These are phyloP conservation scores for Arachnopeziza araneosa DNA, from an alignment of 2,329 filamentous ascomycete genomes.

Conservation along the genomic window DNA sequence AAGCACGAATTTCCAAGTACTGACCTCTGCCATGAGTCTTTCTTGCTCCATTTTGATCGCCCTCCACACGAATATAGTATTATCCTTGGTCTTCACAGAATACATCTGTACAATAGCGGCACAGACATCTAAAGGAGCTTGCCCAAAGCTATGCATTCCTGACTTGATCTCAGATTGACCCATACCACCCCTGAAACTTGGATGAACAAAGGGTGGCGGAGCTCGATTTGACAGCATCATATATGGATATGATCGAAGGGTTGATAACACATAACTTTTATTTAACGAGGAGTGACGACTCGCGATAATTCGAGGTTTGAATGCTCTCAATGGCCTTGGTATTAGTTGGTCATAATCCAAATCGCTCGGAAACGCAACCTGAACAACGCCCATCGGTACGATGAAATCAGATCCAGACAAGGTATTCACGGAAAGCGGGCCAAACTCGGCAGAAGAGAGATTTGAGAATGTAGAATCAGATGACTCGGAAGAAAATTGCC, in stretches of 20 bases:
- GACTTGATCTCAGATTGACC: neutral
- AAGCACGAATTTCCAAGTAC: neutral
- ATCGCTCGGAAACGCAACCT: neutral
- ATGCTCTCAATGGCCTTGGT: constrained; percentile 6
- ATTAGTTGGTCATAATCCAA: neutral
- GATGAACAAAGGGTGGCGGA: constrained; percentile 19
- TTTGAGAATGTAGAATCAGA: neutral
- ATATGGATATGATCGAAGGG: constrained; percentile 13
- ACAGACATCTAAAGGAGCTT: constrained; percentile 11
- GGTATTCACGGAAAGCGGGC: neutral
- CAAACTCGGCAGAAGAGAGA: neutral
- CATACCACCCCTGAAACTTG: neutral
- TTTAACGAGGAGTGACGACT: constrained; percentile 9
- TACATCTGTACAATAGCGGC: constrained; percentile 11
- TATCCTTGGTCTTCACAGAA: constrained; percentile 12
- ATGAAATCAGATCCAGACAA: neutral
- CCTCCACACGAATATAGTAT: constrained; percentile 14
- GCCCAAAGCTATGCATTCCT: neutral
- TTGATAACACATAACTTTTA: constrained; percentile 13
- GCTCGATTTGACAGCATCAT: constrained; percentile 13
- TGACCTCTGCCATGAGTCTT: constrained; percentile 13
- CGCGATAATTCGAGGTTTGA: constrained; percentile 1
- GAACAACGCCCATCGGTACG: neutral
- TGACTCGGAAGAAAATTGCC: neutral
- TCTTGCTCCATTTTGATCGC: constrained; percentile 17